phyloP scores from a whole-genome alignment of 768 basidiomycete species.

The Panellus pusillus region DNA sequence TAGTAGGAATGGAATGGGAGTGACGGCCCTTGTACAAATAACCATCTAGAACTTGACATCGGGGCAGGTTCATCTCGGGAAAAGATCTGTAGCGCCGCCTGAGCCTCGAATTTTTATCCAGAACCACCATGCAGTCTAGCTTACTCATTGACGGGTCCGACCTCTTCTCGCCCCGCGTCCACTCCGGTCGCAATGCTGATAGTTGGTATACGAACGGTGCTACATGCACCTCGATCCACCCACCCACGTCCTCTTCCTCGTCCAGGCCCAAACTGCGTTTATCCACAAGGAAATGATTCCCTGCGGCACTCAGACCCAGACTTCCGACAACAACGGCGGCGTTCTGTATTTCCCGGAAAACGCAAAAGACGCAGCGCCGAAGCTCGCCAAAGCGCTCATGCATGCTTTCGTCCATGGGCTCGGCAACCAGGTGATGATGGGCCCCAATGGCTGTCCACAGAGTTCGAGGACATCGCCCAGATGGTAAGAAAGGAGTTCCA shows the following conservation, averaged over 20 bases:
- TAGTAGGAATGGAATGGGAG: neutral
- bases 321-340: neutral
- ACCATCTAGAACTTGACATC: neutral
- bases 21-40: neutral
- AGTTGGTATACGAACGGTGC: neutral
- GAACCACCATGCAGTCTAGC: too few species aligned
- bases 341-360: conserved; percentile 20
- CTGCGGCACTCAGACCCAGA: neutral
- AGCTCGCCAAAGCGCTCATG: conserved; percentile 19
- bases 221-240: neutral
- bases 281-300: neutral
- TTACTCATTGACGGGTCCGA: too few species aligned
- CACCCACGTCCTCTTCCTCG: neutral
- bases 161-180: neutral
- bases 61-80: too few species aligned
- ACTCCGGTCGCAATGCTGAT: neutral
- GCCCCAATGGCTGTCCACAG: neutral
- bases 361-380: conserved; percentile 29
- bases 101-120: too few species aligned
- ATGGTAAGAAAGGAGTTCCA: too few species aligned
- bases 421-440: neutral
- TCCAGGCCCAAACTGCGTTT: neutral
- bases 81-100: too few species aligned
- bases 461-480: neutral
- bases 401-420: neutral